phyloP scores from a whole-genome alignment of 2,329 filamentous ascomycete species.

The Fusarium pseudoanthophilum region DNA sequence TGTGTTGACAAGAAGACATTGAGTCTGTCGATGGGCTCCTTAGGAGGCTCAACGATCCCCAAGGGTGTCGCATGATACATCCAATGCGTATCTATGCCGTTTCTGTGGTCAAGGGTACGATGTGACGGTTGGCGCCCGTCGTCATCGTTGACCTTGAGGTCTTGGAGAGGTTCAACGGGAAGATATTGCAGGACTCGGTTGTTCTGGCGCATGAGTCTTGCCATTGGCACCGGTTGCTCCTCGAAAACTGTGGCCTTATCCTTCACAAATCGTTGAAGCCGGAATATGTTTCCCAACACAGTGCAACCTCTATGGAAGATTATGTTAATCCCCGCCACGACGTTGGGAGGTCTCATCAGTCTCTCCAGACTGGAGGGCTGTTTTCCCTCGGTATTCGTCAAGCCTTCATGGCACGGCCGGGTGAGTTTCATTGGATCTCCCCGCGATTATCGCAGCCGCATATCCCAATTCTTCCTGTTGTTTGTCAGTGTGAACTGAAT shows the following conservation, averaged over 20 bases:
- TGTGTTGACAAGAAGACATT: neutral
- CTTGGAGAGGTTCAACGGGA: neutral
- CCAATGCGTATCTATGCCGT: neutral
- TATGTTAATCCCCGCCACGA: neutral
- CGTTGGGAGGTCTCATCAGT: neutral
- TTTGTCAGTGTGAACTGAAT: neutral
- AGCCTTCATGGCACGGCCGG: neutral
- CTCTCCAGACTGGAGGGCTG: neutral
- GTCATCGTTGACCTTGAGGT: neutral
- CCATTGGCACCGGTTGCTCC: neutral
- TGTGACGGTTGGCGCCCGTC: neutral
- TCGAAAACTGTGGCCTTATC: neutral
- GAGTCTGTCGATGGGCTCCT: neutral
- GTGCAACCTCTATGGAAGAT: neutral
- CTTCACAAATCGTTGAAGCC: neutral
- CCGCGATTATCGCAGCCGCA: too few relatives aligned
- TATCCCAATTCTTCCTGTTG: neutral
- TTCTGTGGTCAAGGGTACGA: neutral
- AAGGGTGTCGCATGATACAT: neutral
- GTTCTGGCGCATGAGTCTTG: neutral
- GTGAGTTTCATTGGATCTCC: too few relatives aligned
- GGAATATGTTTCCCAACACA: neutral
- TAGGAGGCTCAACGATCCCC: neutral
- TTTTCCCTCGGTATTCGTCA: neutral
- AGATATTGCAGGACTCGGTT: neutral